phyloP scores from a whole-genome alignment of 2,329 filamentous ascomycete genomes.

The Penicillium sp. region DNA sequence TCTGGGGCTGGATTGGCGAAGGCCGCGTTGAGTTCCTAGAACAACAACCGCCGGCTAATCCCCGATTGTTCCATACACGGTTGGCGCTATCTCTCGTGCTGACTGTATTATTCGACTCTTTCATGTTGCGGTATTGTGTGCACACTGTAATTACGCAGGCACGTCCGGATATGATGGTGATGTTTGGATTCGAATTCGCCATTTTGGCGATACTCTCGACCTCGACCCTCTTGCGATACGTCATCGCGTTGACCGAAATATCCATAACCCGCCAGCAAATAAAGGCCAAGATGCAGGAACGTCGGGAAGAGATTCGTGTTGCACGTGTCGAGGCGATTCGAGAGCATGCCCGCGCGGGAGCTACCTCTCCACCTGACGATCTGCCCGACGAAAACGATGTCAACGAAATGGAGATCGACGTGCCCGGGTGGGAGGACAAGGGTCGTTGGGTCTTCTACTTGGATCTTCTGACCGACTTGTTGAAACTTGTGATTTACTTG shows the following conservation, averaged over 20 bases:
- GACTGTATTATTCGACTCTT: constrained; percentile 69
- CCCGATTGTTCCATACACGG: constrained; percentile 74
- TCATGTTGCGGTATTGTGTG: constrained; percentile 72
- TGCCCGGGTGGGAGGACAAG: constrained; percentile 93
- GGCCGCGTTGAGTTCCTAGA: constrained; percentile 88
- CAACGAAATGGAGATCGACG: constrained; percentile 88
- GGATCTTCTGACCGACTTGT: constrained; percentile 77
- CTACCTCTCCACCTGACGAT: constrained; percentile 32
- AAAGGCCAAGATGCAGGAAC: constrained; percentile 56
- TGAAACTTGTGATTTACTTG: constrained; percentile 81
- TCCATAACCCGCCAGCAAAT: constrained; percentile 68
- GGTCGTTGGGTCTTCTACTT: constrained; percentile 84
- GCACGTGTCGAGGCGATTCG: constrained; percentile 43
- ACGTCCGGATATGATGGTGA: constrained; percentile 97
- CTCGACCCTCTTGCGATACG: constrained; percentile 70
- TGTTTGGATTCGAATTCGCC: constrained; percentile 97
- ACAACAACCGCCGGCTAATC: constrained; percentile 86
- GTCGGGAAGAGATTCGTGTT: constrained; percentile 57
- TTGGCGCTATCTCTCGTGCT: constrained; percentile 69
- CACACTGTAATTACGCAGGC: constrained; percentile 76
- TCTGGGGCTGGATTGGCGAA: constrained; percentile 98
- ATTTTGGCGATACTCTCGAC: constrained; percentile 70
- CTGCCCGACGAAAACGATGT: constrained; percentile 63
- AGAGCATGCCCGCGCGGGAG: constrained; percentile 31
- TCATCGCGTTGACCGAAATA: constrained; percentile 67